Base-by-base conservation (phyloP, 768 basidiomycete genomes). In the Leccinum uliginosum region DNA sequence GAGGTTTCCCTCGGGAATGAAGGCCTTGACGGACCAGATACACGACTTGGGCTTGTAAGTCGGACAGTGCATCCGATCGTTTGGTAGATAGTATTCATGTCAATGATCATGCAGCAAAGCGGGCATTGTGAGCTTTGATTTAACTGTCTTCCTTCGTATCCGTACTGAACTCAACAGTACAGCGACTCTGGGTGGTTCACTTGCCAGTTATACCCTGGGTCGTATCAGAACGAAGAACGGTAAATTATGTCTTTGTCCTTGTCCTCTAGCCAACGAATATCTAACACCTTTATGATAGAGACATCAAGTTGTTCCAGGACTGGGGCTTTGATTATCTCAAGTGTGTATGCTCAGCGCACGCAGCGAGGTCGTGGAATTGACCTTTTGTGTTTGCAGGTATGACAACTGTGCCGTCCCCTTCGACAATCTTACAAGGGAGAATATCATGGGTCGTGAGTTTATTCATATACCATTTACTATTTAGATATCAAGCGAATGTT, bases 151-250 rank as follows among this genome's bases (percentile, higher is more conserved):
- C 32, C 26, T 57, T 56, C 21, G 14, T 21, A 23, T 30, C 17
- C 12, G 40, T 50, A 19, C 45, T 24, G 14, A 38, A 19, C 3
- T 44, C n/a, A 27, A 32, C 47, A 84, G 84, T 86, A 86, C 59
- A 81, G 84, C 57, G 83, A 85, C 61, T 78, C 85, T 0, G 85
- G 85, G 19, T 86, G 84, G 85, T 84, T 79, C 62, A 86, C 85
- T 24, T 87, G 85, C 61, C 76, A 79, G 46, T 56, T 78, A 11
- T 87, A 85, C 64, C 85, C 85, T 21, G 85, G 85, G 19, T 86
- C 85, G 6, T 86, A 76, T 69, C 74, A 77, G 64, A 83, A 86
- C 55, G 85, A 86, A 67, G 81, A 73, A 21, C 77, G 80, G 81
- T 79, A 17, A 21, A 66, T 59, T n/a, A 14, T 17, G 4, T 32